Base-by-base conservation (phyloP, 495 filamentous ascomycete genomes). In the Aspergillus bertholletiae region DNA sequence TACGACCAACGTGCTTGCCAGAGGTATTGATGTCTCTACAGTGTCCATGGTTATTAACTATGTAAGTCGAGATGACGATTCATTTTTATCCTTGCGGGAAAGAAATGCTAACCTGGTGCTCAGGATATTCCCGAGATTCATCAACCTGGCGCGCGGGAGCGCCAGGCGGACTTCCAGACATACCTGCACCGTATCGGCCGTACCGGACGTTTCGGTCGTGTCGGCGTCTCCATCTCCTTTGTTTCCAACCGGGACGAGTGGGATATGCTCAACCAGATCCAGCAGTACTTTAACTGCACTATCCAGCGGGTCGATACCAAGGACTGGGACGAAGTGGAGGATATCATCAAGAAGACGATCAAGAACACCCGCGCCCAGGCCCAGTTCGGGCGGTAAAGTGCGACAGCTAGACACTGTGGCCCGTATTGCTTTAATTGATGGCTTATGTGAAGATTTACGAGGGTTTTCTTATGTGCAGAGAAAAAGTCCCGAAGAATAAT, bases 41-140 rank as follows among this genome's bases (percentile, higher is more conserved):
- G 95, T 97, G 3, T 95, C 90, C 17, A 89, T 99, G 80, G 95
- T 99, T 30, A 87, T 99, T 73, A 99, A 99, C 75, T 99, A 97
- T 71, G 75, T 80, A 68, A 57, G 74, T 68, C n/a, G n/a, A n/a
- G n/a, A n/a, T n/a, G 5, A 40, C 1, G 15, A 3, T 15, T n/a
- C n/a, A n/a, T n/a, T n/a, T n/a, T n/a, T n/a, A n/a, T n/a, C 27
- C 6, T n/a, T 6, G 37, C 7, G 22, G 28, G 13, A 30, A 23
- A 28, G 40, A 3, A 7, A 32, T 60, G 39, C 52, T 65, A 54
- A 55, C 41, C 8, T 27, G 24, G 22, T 15, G 18, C 26, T 8
- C 48, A 84, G 79, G 85, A 88, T 63, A 72, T 87, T 27, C 84
- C 85, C 18, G 78, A 80, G 48, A 13, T 67, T 34, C 56, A 59